phyloP scores from a whole-genome alignment of 352 stramenopile species.

The Phytophthora meadii region DNA sequence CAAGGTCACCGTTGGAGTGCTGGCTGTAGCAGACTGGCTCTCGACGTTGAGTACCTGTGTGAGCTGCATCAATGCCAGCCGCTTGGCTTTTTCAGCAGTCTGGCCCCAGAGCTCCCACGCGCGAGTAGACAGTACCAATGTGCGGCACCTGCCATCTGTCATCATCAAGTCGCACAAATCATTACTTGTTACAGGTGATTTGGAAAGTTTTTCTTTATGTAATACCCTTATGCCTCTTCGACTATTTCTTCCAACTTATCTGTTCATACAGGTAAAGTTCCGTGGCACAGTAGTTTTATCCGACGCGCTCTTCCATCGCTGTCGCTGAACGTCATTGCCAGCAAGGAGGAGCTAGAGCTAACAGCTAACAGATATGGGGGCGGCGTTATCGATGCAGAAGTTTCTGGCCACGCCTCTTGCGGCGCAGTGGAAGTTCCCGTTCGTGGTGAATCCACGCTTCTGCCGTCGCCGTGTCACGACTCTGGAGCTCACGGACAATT shows the following conservation, averaged over 20 bases:
- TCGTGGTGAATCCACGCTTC: constrained; percentile 52
- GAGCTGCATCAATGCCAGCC: constrained; percentile 4
- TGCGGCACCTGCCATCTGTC: background rate
- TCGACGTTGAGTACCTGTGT: background rate
- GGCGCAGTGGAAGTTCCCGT: constrained; percentile 54
- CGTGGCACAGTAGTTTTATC: background rate
- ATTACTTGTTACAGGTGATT: background rate
- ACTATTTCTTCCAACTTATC: background rate
- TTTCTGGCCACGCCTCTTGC: constrained; percentile 41
- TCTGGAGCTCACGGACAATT: constrained; percentile 49
- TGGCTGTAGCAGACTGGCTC: constrained; percentile 9
- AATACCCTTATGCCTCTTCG: background rate
- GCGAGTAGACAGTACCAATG: constrained; percentile 20
- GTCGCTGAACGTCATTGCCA: constrained; percentile 6
- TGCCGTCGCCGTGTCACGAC: constrained; percentile 40
- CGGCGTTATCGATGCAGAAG: constrained; percentile 38
- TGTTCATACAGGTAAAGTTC: background rate
- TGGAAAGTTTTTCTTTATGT: background rate
- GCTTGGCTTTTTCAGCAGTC: constrained; percentile 21
- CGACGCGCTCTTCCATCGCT: background rate
- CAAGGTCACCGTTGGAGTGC: constrained; percentile 1
- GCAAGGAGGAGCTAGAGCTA: too few relatives aligned
- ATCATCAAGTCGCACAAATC: constrained; percentile 1
- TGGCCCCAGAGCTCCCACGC: background rate
- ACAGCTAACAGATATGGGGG: constrained; percentile 18